These are phyloP conservation scores for Tulasnella calospora DNA, from an alignment of 768 basidiomycete species.

Conservation along the genomic window DNA sequence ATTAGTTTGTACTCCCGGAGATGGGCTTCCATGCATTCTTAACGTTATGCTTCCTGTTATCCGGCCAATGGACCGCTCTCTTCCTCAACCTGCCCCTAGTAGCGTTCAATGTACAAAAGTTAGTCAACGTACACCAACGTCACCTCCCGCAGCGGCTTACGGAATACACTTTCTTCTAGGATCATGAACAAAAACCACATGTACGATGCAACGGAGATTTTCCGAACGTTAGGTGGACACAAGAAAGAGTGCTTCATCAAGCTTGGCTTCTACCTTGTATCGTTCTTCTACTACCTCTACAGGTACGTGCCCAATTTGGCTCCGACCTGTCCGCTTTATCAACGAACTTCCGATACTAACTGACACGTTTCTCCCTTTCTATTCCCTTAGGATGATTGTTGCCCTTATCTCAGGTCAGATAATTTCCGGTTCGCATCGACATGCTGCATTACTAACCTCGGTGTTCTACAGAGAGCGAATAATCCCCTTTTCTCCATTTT, in stretches of 20 bases:
- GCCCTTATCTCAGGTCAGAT: constrained; percentile 62
- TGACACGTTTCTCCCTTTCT: not conserved
- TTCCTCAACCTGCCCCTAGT: constrained; percentile 83
- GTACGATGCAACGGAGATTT: constrained; percentile 99
- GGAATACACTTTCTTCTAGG: constrained; percentile 42
- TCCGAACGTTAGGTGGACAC: constrained; percentile 86
- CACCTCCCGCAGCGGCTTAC: not conserved
- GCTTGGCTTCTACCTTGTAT: constrained; percentile 86
- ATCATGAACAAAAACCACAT: constrained; percentile 91
- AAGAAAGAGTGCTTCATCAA: constrained; percentile 97
- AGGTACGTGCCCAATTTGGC: constrained; percentile 49
- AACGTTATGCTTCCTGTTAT: constrained; percentile 82
- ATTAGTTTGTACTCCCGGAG: constrained; percentile 93
- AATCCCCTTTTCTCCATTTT: constrained; percentile 2
- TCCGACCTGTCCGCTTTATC: not conserved
- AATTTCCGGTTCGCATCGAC: not conserved
- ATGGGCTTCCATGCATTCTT: constrained; percentile 92
- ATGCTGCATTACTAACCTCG: not conserved
- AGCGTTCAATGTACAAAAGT: constrained; percentile 92
- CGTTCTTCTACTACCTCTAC: constrained; percentile 90
- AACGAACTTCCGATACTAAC: not conserved
- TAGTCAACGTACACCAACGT: constrained; percentile 36
- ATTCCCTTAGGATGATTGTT: constrained; percentile 65
- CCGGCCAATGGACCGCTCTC: constrained; percentile 93
- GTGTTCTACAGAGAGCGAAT: constrained; percentile 21